These are phyloP conservation scores for Pichia eremophila DNA, from an alignment of 805 yeast species.

Conservation along the genomic window DNA sequence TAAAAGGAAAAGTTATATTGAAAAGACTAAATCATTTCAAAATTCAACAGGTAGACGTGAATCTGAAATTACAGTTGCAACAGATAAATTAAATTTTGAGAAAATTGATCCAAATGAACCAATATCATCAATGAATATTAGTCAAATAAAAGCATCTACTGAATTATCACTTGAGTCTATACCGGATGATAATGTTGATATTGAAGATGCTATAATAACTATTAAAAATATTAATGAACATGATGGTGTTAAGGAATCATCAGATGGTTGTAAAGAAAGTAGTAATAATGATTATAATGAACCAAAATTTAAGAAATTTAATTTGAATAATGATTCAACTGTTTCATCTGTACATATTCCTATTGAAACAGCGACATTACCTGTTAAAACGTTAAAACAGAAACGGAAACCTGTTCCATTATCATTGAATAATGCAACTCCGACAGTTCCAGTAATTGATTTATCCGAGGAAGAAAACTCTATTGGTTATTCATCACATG, in stretches of 20 bases:
- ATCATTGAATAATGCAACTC: not conserved
- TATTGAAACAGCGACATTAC: no score
- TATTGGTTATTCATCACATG: not conserved
- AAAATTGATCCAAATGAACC: not conserved
- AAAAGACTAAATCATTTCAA: not conserved
- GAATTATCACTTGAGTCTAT: not conserved
- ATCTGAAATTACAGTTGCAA: not conserved
- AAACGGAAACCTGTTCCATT: not conserved
- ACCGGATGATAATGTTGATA: not conserved
- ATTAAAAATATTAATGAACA: not conserved
- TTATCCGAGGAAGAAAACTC: not conserved
- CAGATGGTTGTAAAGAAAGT: not conserved
- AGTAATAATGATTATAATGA: no score
- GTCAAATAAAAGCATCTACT: not conserved
- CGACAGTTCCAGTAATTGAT: not conserved
- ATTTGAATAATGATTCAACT: constrained; percentile 2
- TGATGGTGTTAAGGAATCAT: no score
- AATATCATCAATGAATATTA: no score
- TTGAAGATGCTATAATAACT: constrained; percentile 1
- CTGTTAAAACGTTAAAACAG: not conserved
- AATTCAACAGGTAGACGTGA: not conserved
- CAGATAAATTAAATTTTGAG: not conserved
- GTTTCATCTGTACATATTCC: no score
- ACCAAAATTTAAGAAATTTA: not conserved
- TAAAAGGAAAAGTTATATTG: not conserved